Evolutionary conservation across 176 grass and related monocot genomes (phyloP), one percentile per base, ranked within the genome.

Genomic region (Raddia guianensis): DNA sequence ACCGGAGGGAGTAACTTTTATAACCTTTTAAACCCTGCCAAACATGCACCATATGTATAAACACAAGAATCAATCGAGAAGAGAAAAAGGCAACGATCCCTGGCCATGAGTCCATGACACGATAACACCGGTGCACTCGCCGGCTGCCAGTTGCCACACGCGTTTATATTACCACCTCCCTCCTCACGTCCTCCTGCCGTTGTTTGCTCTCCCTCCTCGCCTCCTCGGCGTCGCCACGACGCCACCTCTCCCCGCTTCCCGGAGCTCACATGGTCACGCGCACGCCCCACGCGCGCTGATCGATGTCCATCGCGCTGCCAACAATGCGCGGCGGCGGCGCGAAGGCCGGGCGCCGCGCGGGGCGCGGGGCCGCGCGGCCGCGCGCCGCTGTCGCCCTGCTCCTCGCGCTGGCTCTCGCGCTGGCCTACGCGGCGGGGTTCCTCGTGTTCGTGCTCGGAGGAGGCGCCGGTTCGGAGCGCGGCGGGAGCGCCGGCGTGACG

Each of bases 371-470:
- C 10, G 21, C 34, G 58, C 83, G 79, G 52, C 82, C 88, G 61
- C 87, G 90, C 53, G 65, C 77, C 21, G 86, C 70, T 55, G 83
- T 46, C n/a, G 69, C 87, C 40, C 81, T 98, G 54, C 68, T 92
- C 27, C 77, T 91, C 63, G 87, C 90, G 12, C 62, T 98, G 33
- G 57, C 91, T n/a, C 77, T 91, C 63, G 87, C 90, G 12, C 62
- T 98, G 33, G 57, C 91, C 5, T 98, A 98, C 72, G 75, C 86
- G 35, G 84, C 49, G 53, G 86, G 80, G 63, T 71, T 85, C 49
- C 57, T 94, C 64, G 5, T 87, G 69, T 81, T 94, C 70, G 66
- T 78, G 37, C 65, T 93, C 43, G 80, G 71, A 6, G 89, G 79
- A 14, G 82, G 86, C 33, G 77, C 40, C 1, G 33, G 18, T 8